These are phyloP conservation scores for Atkinsonella texensis DNA, from an alignment of 2,329 filamentous ascomycete genomes.

Conservation along the genomic window DNA sequence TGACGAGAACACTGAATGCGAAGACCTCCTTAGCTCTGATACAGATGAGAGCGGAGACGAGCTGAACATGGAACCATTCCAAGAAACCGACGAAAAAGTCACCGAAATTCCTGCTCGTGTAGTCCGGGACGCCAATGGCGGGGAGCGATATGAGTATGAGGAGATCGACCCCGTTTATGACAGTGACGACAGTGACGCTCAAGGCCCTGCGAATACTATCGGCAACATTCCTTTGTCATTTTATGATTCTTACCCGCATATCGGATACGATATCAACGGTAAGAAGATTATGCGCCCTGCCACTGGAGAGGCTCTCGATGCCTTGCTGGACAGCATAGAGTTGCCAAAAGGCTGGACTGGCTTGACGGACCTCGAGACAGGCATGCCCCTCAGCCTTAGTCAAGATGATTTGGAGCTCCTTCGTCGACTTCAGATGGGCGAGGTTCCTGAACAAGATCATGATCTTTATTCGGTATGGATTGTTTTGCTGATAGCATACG, in stretches of 20 bases:
- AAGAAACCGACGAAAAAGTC: constrained; percentile 14
- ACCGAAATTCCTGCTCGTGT: constrained; percentile 25
- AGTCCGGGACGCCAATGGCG: constrained; percentile 78
- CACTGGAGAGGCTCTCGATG: constrained; percentile 85
- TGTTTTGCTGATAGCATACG: not conserved
- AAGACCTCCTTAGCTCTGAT: not conserved
- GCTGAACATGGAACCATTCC: constrained; percentile 21
- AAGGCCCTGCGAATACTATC: constrained; percentile 76
- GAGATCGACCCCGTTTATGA: constrained; percentile 94
- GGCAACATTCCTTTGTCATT: constrained; percentile 89
- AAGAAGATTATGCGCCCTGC: constrained; percentile 96
- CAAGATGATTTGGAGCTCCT: constrained; percentile 82
- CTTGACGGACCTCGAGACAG: constrained; percentile 84
- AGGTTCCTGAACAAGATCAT: constrained; percentile 76
- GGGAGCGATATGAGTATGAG: constrained; percentile 79
- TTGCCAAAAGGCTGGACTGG: constrained; percentile 96
- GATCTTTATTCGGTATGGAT: constrained; percentile 71
- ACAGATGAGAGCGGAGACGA: not conserved
- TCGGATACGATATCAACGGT: constrained; percentile 97
- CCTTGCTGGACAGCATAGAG: constrained; percentile 90
- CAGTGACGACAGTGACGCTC: constrained; percentile 82
- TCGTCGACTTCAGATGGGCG: constrained; percentile 77
- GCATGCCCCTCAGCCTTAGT: constrained; percentile 79
- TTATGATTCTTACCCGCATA: constrained; percentile 96
- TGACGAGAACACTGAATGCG: constrained; percentile 14